phyloP scores from a whole-genome alignment of 345 rosid species.

The Salix arbutifolia region DNA sequence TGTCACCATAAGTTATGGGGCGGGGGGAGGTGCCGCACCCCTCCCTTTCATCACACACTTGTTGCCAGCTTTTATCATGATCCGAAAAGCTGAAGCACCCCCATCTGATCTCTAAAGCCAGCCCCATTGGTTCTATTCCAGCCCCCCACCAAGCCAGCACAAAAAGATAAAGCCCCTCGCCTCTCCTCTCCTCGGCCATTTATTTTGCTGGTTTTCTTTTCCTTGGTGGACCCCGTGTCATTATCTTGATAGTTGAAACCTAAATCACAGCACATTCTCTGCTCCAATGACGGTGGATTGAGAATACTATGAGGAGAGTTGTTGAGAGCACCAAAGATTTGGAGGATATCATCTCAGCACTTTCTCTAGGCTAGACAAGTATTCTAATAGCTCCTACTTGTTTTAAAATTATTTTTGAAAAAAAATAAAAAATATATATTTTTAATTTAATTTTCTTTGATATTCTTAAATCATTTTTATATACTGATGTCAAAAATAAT shows the following conservation, averaged over 20 bases:
- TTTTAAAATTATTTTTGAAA: too few species aligned
- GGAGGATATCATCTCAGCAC: neutral
- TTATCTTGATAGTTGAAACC: neutral
- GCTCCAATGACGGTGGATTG: neutral
- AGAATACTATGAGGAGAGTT: neutral
- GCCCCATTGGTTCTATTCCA: neutral
- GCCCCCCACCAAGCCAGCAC: neutral
- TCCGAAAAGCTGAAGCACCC: neutral
- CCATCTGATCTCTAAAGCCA: neutral
- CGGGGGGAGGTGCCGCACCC: too few species aligned
- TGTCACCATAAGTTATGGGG: too few species aligned
- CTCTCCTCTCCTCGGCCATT: neutral
- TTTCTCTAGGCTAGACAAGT: neutral
- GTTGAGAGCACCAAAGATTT: neutral
- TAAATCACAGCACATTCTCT: neutral
- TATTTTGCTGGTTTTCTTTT: neutral
- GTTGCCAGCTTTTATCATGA: neutral
- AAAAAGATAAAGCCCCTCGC: neutral
- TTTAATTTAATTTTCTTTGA: too few species aligned
- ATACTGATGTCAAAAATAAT: too few species aligned
- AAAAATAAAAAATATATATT: too few species aligned
- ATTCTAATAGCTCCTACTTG: neutral
- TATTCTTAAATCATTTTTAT: too few species aligned
- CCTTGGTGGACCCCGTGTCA: neutral
- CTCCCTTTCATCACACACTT: too few species aligned